Evolutionary conservation across 352 stramenopile species (phyloP), one percentile per base, ranked within the genome.

Genomic region (Blastocystis sp.): DNA sequence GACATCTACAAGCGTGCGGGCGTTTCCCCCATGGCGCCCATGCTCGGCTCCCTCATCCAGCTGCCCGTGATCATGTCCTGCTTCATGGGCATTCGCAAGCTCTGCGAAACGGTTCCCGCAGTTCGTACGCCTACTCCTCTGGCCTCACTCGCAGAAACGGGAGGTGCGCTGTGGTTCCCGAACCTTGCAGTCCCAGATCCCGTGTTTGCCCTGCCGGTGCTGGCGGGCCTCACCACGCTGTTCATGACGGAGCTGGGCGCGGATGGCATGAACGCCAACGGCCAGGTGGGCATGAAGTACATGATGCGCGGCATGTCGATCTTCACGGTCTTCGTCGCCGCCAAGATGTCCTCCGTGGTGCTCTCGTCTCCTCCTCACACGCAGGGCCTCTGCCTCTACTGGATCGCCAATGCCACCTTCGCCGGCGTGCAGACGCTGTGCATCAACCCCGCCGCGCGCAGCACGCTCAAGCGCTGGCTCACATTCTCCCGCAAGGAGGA

Each of bases 301-400:
- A 84, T 84, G 74, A 84, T 84, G 74, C 74, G 74, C 21, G 74
- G 52, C 38, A 84, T 84, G 74, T 84, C 74, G 38, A 7, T 84
- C 60, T 84, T 84, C 61, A 84, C 56, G 2, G 43, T 84, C 23
- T 66, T 84, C 45, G 43, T 84, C n/a, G 74, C 74, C 28, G 74
- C 74, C 1, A 84, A 84, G 45, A 56, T 84, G 53, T 59, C 56
- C n/a, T 38, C 52, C 17, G 74, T 84, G 43, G 74, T 7, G 23
- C 19, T 53, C 28, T 34, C 11, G 43, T 40, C 2, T 14, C 9
- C 5, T 19, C 9, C 14, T 69, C 34, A 67, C 14, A 52, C 10
- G 4, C 69, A 84, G 74, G 74, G 74, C 19, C 43, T 84, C 23
- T 84, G 74, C 45, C 66, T 84, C 19, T 84, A 84, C 38, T 84